Percentiles rank a stretch among this genome's conserved stretches.
Conservation (phyloP, 176 grass and related monocot genomes). For the Aegilops tauschii region DNA sequence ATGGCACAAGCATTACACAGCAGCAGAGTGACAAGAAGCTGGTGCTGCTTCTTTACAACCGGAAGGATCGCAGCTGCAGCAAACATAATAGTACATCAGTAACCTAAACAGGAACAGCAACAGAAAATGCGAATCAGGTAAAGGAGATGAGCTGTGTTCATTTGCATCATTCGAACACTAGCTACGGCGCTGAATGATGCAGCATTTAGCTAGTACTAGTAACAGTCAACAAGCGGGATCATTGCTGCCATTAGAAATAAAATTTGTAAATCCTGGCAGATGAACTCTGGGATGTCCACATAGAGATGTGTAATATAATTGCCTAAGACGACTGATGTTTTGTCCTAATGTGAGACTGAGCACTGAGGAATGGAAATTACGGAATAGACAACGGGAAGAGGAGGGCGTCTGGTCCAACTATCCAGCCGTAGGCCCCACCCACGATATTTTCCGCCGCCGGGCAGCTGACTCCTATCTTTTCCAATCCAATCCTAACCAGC, state of each 20-base stretch:
- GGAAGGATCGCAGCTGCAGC: slow-evolving; percentile 80
- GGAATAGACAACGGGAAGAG: too few relatives aligned
- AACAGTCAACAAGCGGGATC: slow-evolving; percentile 5
- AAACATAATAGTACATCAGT: slow-evolving; percentile 9
- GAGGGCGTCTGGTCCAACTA: neutral
- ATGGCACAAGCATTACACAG: slow-evolving; percentile 88
- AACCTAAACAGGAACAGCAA: neutral
- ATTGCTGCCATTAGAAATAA: neutral
- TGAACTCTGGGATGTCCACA: neutral
- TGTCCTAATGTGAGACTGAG: neutral
- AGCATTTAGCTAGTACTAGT: neutral
- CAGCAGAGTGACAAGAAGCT: slow-evolving; percentile 95
- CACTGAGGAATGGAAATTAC: too few relatives aligned
- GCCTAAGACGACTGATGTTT: neutral
- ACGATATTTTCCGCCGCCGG: neutral
- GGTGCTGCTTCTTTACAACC: slow-evolving; percentile 98
- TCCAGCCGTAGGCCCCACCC: too few relatives aligned
- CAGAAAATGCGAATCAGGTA: neutral
- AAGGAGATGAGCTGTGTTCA: neutral
- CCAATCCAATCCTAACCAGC: neutral
- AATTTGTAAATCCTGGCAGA: neutral
- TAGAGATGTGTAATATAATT: neutral
- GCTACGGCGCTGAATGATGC: neutral
- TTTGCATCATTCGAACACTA: neutral
- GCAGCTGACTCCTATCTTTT: neutral